These are phyloP conservation scores for Pascua sp. DNA, from an alignment of 1,284 basidiomycete species.

Conservation along the genomic window DNA sequence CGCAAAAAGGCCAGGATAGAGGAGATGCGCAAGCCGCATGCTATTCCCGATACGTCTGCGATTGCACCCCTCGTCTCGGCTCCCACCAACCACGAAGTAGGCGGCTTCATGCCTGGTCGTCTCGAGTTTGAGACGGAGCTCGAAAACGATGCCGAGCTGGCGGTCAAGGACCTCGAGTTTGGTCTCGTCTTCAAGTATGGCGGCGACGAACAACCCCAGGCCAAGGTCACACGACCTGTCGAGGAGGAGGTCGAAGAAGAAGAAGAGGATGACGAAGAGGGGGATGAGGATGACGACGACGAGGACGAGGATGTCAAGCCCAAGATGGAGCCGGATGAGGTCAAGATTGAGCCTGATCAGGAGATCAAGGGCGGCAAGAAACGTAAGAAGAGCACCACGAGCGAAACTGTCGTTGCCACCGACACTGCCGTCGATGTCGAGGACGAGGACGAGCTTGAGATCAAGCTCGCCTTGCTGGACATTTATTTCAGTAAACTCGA, in stretches of 20 bases:
- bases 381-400: constrained; percentile 53
- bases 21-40: constrained; percentile 52
- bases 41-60: constrained; percentile 43
- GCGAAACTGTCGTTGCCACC: constrained; percentile 52
- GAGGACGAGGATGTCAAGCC: constrained; percentile 23
- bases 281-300: constrained; percentile 30
- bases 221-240: constrained; percentile 34
- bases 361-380: constrained; percentile 53
- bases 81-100: constrained; percentile 90
- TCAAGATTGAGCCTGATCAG: constrained; percentile 24
- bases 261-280: constrained; percentile 33
- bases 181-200: constrained; percentile 80
- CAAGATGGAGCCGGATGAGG: constrained; percentile 17
- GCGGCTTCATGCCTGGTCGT: constrained; percentile 89
- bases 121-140: constrained; percentile 96
- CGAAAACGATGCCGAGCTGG: constrained; percentile 92
- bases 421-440: constrained; percentile 69
- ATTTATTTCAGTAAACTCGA: constrained; percentile 92
- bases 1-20: constrained; percentile 82
- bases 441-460: constrained; percentile 27
- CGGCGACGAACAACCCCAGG: constrained; percentile 70
- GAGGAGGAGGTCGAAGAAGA: constrained; percentile 36
- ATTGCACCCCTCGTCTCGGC: constrained; percentile 80
- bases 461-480: constrained; percentile 60
- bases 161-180: constrained; percentile 95